Base-by-base conservation (phyloP, 192 early-diverging fungal species). In the Coemansia interrupta region DNA sequence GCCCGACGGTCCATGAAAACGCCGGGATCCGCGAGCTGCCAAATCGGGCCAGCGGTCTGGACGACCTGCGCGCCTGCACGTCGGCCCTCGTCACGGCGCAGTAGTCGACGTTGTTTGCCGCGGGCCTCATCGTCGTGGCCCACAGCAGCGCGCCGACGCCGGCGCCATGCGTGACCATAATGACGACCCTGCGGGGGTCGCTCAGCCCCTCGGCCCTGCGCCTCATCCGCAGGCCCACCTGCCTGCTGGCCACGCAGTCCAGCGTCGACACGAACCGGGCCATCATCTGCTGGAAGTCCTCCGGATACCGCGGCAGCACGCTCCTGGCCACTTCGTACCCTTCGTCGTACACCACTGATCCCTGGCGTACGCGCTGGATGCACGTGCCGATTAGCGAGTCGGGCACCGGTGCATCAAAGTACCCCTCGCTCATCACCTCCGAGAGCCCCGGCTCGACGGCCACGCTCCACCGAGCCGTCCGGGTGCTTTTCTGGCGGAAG, bases 111-210 rank as follows among this genome's bases (percentile, higher is more conserved):
- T 68, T 62, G 45, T 68, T 63, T 24, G 53, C 47, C 3, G 58
- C 61, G 4, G 58, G 60, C 51, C 51, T 45, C 48, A 51, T 22
- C 7, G 74, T 71, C 0, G 74, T 78, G 2, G 74, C 74, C 74
- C 74, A 78, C 22, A 70, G 61, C 19, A 78, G 36, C 17, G 68
- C 61, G 32, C 60, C 49, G 11, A 78, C 40, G 11, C 74, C 74
- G 0, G 74, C 74, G 2, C 74, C 74, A 61, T 78, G 74, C 39
- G 74, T 78, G 39, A 78, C 74, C 50, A 78, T 44, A 13, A 78
- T 49, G 19, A 71, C 45, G 1, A 77, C 74, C 23, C 28, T 40
- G 8, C 68, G 47, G 14, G 11, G 63, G 14, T 32, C n/a, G 0
- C 30, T 40, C 38, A 11, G 2, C 11, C 28, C 47, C 30, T 17